Evolutionary conservation across 371 early-diverging fungal genomes (phyloP).

Genomic region (Haplosporangium sp.): DNA sequence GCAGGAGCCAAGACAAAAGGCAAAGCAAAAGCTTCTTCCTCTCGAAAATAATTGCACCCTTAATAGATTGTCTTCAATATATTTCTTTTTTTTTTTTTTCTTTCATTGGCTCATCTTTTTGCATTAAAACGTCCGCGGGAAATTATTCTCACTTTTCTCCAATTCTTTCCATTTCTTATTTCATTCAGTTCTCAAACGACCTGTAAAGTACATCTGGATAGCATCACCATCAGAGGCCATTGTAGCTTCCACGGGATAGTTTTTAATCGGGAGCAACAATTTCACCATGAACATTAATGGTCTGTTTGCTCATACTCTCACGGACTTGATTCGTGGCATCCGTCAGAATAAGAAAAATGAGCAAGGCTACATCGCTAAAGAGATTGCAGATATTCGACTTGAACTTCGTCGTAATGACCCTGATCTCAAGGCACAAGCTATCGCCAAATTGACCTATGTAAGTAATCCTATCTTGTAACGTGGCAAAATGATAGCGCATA

Average conservation of each 20-base stretch:
- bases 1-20: slow-evolving; percentile 39
- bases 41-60: not conserved
- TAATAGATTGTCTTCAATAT: not conserved
- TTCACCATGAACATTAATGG: slow-evolving; percentile 39
- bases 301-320: slow-evolving; percentile 86
- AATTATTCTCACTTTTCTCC: not conserved
- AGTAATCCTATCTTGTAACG: slow-evolving; percentile 15
- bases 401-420: slow-evolving; percentile 90
- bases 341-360: slow-evolving; percentile 94
- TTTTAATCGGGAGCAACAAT: not conserved
- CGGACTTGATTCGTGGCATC: slow-evolving; percentile 93
- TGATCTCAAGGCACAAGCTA: slow-evolving; percentile 86
- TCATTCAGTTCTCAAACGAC: not conserved
- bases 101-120: not conserved
- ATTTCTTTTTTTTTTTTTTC: not conserved
- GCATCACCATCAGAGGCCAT: not conserved
- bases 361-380: slow-evolving; percentile 84
- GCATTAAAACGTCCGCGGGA: not conserved
- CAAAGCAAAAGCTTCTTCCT: slow-evolving; percentile 34
- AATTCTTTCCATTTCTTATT: not conserved
- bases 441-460: slow-evolving; percentile 92
- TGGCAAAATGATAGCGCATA: not conserved
- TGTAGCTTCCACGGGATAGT: not conserved
- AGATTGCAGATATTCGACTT: slow-evolving; percentile 88
- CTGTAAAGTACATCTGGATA: not conserved